A percentile compares a stretch with the other conserved stretches of the same genome.
phyloP scores from a whole-genome alignment of 306 rosid species.

The Corylus americana region DNA sequence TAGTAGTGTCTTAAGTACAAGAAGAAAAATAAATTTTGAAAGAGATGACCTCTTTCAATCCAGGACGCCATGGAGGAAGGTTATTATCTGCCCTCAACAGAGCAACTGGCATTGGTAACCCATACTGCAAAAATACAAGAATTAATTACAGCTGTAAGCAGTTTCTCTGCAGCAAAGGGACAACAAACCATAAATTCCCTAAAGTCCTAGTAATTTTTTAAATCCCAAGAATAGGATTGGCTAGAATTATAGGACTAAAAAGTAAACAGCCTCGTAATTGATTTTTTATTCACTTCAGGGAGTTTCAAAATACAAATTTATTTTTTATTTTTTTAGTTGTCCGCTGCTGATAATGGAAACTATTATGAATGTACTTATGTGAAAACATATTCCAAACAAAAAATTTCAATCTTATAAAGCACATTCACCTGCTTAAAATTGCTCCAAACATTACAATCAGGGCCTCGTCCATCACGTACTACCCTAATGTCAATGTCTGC shows the following conservation, averaged over 20 bases:
- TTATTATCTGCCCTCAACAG: constrained; percentile 94
- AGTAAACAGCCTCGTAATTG: not conserved
- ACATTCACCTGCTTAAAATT: constrained; percentile 89
- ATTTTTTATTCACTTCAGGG: not conserved
- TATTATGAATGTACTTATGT: not conserved
- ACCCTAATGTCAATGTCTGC: constrained; percentile 99
- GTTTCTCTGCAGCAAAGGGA: not conserved
- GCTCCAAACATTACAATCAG: constrained; percentile 96
- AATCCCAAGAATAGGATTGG: not conserved
- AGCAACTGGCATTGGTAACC: constrained; percentile 71
- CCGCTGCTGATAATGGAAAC: not conserved
- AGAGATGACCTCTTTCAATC: constrained; percentile 71
- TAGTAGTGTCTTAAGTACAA: constrained; percentile 1
- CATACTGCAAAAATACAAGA: constrained; percentile 67
- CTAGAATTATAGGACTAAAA: not conserved
- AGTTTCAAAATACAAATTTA: not conserved
- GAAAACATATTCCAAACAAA: constrained; percentile 15
- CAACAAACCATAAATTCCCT: not conserved
- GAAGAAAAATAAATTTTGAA: not conserved
- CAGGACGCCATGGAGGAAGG: constrained; percentile 96
- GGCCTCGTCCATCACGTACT: constrained; percentile 97
- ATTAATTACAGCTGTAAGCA: constrained; percentile 20
- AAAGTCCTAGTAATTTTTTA: not conserved
- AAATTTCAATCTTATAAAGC: constrained; percentile 13
- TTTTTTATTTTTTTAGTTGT: not conserved